phyloP scores from a whole-genome alignment of 2,329 filamentous ascomycete species.

The Pseudogymnoascus sp. region DNA sequence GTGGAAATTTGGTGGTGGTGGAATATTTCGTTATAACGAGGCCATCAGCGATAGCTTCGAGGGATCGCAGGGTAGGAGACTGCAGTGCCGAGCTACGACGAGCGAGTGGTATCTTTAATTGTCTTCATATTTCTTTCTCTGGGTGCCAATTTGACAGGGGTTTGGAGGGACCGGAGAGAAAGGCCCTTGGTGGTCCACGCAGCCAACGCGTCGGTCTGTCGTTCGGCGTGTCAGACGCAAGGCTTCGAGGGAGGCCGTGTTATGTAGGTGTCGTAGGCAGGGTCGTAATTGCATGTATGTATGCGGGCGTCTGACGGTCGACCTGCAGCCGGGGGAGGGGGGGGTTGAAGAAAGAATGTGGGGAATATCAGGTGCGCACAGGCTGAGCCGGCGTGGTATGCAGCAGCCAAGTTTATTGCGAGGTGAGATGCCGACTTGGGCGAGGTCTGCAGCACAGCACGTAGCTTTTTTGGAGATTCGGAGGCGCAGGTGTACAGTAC shows the following conservation, averaged over 20 bases:
- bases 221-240: slow-evolving; percentile 4
- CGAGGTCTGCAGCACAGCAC: background rate
- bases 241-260: background rate
- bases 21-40: slow-evolving; percentile 2
- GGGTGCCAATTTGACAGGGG: background rate
- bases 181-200: background rate
- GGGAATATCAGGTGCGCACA: slow-evolving; percentile 7
- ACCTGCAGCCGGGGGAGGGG: background rate
- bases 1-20: slow-evolving; percentile 6
- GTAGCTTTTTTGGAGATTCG: background rate
- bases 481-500: background rate
- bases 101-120: background rate
- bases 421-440: slow-evolving; percentile 1
- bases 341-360: background rate
- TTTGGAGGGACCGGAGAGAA: background rate
- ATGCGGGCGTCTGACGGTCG: background rate
- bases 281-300: background rate
- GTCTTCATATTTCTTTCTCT: slow-evolving; percentile 4
- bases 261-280: background rate
- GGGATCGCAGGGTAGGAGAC: background rate
- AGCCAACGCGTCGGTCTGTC: background rate
- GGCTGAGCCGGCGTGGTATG: slow-evolving; percentile 8
- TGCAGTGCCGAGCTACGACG: slow-evolving; percentile 7
- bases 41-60: background rate
- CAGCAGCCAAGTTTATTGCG: background rate